Base-by-base conservation (phyloP, 2,329 filamentous ascomycete species). In the Stagonosporopsis rhizophila region DNA sequence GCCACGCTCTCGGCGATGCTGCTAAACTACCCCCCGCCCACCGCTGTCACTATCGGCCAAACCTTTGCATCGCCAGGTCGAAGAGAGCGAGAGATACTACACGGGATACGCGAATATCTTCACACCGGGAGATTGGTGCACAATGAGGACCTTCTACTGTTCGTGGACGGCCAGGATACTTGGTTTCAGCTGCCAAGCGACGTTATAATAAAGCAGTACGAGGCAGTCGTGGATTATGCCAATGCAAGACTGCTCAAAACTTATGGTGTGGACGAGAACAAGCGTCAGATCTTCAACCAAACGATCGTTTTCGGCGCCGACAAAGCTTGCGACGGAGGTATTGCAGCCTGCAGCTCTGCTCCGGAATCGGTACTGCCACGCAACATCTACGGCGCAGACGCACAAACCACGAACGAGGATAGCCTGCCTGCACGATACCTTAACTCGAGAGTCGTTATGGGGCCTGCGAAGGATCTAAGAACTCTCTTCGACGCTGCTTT, bases 131-230 rank as follows among this genome's bases (percentile, higher is more conserved):
- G 78, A 32, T 68, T 79, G n/a, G 78, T 84, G 17, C 75, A 79
- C 22, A 79, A 87, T 53, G 78, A 85, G 19, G 88, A 90, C 68
- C 73, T 91, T 25, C 81, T 89, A 7, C 74, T 89, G 54, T 79
- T 89, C 42, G 80, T 87, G 6, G 87, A 90, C 68, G 86, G 83
- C 1, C 82, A 85, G 68, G 85, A 89, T 56, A 79, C 86, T 1
- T 85, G 86, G 76, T 85, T 89, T 56, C 88, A 90, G 69, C 77
- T 90, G 2, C 86, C 87, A 0, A 82, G 85, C 2, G 83, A 87
- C 38, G 79, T 89, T 19, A 75, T 90, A 61, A 81, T 90, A 23
- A 76, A 82, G 60, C 81, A 87, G 39, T 90, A 89, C 70, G 83
- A 86, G 60, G 75, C 79, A 14, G 75, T 85, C 15, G 69, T 83